Base-by-base conservation (phyloP, 257 asterid genomes). In the Penstemon davidsonii region DNA sequence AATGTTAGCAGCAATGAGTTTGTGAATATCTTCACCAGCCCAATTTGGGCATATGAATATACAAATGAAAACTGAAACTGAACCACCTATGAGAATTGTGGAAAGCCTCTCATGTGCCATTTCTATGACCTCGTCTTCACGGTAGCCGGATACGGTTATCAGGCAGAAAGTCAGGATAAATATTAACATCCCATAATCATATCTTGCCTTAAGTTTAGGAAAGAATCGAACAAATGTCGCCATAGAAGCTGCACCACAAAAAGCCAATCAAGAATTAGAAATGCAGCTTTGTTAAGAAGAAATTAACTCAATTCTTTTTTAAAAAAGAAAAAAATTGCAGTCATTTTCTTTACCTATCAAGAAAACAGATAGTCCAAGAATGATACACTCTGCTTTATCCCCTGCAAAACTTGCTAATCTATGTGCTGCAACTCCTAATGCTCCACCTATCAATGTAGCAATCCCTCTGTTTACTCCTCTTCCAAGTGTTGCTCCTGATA, bases 401-500 rank as follows among this genome's bases (percentile, higher is more conserved):
- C 79, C 77, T 36, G 68, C 58, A 42, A 69, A 54, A 55, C 51
- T 64, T 11, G 84, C 82, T 37, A 82, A 37, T 8, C 76, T 41
- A 71, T 82, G 87, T 8, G 72, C 75, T n/a, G 64, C 84, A 6
- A 82, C 72, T 7, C 84, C 87, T 7, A 76, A 53, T 36, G 62
- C 68, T 49, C 80, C 84, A 43, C 82, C 86, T 36, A 76, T 7
- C 4, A 82, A 55, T 13, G 86, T 78, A 4, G 84, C 80, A 44
- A 76, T 70, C 7, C 69, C 82, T 70, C 86, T 76, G 65, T 78
- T 82, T 39, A 79, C 37, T 1, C 76, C 79, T 73, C 57, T 73
- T 55, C 86, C 86, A 15, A 82, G 75, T 36, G 87, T 82, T 62
- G 84, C 82, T 40, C 87, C 87, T 82, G 72, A 60, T 73, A 57